These are phyloP conservation scores for Epichloe gansuensis DNA, from an alignment of 2,329 filamentous ascomycete species.

Conservation along the genomic window DNA sequence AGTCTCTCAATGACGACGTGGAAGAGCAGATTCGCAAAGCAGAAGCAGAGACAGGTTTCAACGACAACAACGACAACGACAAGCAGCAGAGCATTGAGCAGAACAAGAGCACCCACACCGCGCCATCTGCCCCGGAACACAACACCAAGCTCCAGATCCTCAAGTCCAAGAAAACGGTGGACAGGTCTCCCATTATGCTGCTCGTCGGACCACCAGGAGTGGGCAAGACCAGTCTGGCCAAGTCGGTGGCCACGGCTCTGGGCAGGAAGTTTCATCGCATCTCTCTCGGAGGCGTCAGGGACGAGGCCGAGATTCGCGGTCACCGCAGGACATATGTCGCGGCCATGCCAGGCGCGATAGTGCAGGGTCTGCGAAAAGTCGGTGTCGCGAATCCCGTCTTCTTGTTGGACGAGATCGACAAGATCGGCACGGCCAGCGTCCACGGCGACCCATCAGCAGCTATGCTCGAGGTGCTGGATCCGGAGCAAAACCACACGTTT, in stretches of 20 bases:
- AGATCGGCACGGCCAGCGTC: constrained; percentile 79
- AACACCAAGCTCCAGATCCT: constrained; percentile 59
- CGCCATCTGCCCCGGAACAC: constrained; percentile 18
- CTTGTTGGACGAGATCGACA: constrained; percentile 94
- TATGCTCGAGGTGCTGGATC: constrained; percentile 95
- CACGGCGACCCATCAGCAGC: constrained; percentile 93
- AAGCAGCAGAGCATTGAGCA: background rate
- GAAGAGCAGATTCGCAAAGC: constrained; percentile 63
- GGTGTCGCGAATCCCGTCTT: constrained; percentile 93
- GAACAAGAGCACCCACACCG: background rate
- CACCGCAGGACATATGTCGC: constrained; percentile 94
- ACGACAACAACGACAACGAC: constrained; percentile 21
- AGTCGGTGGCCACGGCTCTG: constrained; percentile 81
- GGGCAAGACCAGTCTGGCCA: constrained; percentile 90
- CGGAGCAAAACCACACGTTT: constrained; percentile 92
- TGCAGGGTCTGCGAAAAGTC: constrained; percentile 88
- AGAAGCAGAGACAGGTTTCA: constrained; percentile 49
- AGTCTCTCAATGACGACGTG: constrained; percentile 72
- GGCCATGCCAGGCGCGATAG: constrained; percentile 94
- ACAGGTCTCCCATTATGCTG: constrained; percentile 91
- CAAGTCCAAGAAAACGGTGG: constrained; percentile 71
- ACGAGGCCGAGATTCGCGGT: constrained; percentile 93
- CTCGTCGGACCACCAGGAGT: constrained; percentile 88
- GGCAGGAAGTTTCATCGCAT: constrained; percentile 95
- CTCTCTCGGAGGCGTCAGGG: constrained; percentile 85